Evolutionary conservation across 192 early-diverging fungal genomes (phyloP), one percentile per base, ranked within the genome.

Genomic region (Rhizoclosmatium sp.): DNA sequence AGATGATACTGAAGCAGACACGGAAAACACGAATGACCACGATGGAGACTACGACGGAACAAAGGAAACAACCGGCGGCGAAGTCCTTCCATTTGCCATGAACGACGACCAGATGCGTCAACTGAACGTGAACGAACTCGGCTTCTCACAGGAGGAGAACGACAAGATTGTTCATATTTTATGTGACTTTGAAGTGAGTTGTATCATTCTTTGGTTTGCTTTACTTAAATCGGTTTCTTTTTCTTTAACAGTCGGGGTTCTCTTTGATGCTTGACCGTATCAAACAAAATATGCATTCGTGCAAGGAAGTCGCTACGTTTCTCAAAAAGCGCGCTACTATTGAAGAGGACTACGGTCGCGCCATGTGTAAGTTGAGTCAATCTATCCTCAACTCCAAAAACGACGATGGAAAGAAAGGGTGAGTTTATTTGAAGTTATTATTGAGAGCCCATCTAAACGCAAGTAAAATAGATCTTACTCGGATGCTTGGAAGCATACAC

Each of bases 331-430:
- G 97, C n/a, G 94, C 97, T 1, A 78, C 85, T 3, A 93, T 98
- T 47, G 97, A 99, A 78, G 96, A 95, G 65, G 94, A 97, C 49
- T 98, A 99, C 82, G 93, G 92, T 31, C 87, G 91, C 54, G 85
- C 87, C 54, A 87, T 99, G 86, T 84, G 91, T 47, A 96, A 95
- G 75, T 84, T 97, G 0, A 88, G 92, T 5, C 92, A 91, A 41
- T 80, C 78, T 59, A 72, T 80, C 31, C 48, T 71, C 12, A 44
- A 51, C 40, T 66, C 59, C 1, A 80, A 80, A 80, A 19, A 59
- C 3, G 78, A 80, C 1, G 70, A 66, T 5, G 70, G 70, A 45
- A 71, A 80, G 86, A 44, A 89, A 69, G 84, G 86, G 42, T 91
- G 91, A 78, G 61, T 21, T 5, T 39, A 16, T 41, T 39, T 64